phyloP scores from a whole-genome alignment of 257 asterid genomes.

The Fraxinus americana region DNA sequence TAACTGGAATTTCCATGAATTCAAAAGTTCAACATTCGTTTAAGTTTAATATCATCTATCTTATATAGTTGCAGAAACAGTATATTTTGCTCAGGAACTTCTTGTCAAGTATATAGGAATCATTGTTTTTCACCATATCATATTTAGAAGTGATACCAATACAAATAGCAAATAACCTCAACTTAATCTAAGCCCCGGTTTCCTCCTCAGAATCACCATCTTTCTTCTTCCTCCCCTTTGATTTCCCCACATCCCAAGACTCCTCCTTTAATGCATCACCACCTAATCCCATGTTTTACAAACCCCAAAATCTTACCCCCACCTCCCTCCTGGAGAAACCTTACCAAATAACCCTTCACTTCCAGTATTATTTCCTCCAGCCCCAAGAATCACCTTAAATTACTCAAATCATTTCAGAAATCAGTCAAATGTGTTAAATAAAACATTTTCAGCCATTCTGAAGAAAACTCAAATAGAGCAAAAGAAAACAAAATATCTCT shows the following conservation, averaged over 20 bases:
- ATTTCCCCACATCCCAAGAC: slow-evolving; percentile 48
- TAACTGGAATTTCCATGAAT: too few species aligned
- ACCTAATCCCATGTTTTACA: slow-evolving; percentile 55
- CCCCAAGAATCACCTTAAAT: slow-evolving; percentile 19
- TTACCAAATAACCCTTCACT: slow-evolving; percentile 28
- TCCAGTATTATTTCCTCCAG: slow-evolving; percentile 19
- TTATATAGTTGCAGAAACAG: not conserved
- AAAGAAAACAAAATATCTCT: slow-evolving; percentile 4
- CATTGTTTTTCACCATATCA: not conserved
- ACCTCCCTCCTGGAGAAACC: slow-evolving; percentile 22
- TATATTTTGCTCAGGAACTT: not conserved
- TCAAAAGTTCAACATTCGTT: not conserved
- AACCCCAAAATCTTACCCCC: slow-evolving; percentile 32
- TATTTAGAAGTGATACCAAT: not conserved
- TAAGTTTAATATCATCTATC: too few species aligned
- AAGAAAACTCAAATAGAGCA: slow-evolving; percentile 23
- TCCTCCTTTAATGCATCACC: slow-evolving; percentile 44
- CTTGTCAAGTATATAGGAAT: not conserved
- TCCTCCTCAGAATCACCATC: slow-evolving; percentile 32
- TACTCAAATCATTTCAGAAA: slow-evolving; percentile 33
- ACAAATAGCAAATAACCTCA: slow-evolving; percentile 29
- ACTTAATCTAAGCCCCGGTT: slow-evolving; percentile 53
- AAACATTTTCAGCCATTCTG: slow-evolving; percentile 11
- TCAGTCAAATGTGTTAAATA: not conserved
- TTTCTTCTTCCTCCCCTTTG: slow-evolving; percentile 42